Percentiles rank a stretch among this genome's conserved stretches.
phyloP scores from a whole-genome alignment of 164 flowering plant species.

The Cinnamomum micranthum region DNA sequence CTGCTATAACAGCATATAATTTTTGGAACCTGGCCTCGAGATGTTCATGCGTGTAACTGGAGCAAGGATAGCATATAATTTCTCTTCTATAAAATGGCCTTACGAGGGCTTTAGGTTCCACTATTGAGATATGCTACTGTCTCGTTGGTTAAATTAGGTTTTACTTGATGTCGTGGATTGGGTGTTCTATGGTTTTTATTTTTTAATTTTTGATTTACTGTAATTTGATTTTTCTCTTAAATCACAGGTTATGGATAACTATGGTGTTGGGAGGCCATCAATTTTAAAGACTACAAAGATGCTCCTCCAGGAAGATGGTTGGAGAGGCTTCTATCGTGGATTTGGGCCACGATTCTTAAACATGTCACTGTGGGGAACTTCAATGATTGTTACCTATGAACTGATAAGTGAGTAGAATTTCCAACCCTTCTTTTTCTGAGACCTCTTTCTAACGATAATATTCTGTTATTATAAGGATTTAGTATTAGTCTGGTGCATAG shows the following conservation, averaged over 20 bases:
- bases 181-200: no score
- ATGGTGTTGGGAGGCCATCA: slow-evolving; percentile 72
- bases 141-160: not conserved
- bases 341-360: slow-evolving; percentile 87
- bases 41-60: no score
- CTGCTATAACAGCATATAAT: no score
- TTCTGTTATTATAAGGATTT: not conserved
- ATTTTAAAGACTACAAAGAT: slow-evolving; percentile 53
- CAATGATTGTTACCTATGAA: slow-evolving; percentile 89
- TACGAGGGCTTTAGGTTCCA: not conserved
- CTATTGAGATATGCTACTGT: not conserved
- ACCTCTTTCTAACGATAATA: no score
- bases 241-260: slow-evolving; percentile 72
- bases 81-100: no score
- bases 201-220: not conserved
- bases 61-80: no score
- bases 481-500: not conserved
- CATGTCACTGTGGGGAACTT: slow-evolving; percentile 84
- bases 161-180: no score
- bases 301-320: slow-evolving; percentile 77
- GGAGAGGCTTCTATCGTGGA: slow-evolving; percentile 86
- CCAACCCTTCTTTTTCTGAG: not conserved
- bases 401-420: slow-evolving; percentile 53
- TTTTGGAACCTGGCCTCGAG: no score
- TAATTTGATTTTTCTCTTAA: not conserved